These are phyloP conservation scores for Pythium guiyangense DNA, from an alignment of 352 stramenopile species.

Conservation along the genomic window DNA sequence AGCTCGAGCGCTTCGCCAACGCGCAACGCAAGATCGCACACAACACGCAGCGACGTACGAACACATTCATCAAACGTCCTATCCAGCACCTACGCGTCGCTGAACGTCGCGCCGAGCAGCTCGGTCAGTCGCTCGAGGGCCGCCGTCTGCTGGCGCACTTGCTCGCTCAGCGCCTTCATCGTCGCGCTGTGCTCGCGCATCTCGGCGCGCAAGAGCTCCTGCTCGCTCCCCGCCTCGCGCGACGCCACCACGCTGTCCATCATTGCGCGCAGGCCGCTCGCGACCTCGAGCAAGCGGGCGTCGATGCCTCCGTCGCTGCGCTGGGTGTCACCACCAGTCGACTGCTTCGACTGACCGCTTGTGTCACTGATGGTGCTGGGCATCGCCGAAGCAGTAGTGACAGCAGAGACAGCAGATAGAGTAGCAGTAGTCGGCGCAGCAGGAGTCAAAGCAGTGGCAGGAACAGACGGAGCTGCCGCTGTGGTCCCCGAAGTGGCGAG, in stretches of 20 bases:
- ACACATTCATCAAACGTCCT: too few species aligned
- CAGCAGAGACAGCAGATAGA: too few species aligned
- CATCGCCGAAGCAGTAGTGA: too few species aligned
- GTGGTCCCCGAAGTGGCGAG: not conserved
- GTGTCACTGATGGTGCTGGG: too few species aligned
- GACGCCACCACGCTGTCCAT: not conserved
- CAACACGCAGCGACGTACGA: too few species aligned
- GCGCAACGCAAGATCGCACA: too few species aligned
- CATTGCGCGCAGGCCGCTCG: not conserved
- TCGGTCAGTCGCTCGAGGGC: conserved; percentile 4
- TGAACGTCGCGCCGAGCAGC: not conserved
- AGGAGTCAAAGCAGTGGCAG: not conserved
- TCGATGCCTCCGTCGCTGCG: conserved; percentile 1
- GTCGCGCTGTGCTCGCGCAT: conserved; percentile 5
- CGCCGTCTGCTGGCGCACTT: conserved; percentile 5
- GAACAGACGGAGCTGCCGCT: not conserved
- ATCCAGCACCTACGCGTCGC: not conserved
- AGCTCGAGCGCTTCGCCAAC: too few species aligned
- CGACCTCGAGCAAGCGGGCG: conserved; percentile 3
- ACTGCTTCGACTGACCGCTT: too few species aligned
- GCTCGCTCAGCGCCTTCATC: conserved; percentile 2
- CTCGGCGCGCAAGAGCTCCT: conserved; percentile 1
- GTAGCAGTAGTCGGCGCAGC: too few species aligned
- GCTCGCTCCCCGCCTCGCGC: not conserved
- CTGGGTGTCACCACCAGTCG: too few species aligned